These are phyloP conservation scores for Myriosclerotinia duriaeana DNA, from an alignment of 2,329 filamentous ascomycete species.

Conservation along the genomic window DNA sequence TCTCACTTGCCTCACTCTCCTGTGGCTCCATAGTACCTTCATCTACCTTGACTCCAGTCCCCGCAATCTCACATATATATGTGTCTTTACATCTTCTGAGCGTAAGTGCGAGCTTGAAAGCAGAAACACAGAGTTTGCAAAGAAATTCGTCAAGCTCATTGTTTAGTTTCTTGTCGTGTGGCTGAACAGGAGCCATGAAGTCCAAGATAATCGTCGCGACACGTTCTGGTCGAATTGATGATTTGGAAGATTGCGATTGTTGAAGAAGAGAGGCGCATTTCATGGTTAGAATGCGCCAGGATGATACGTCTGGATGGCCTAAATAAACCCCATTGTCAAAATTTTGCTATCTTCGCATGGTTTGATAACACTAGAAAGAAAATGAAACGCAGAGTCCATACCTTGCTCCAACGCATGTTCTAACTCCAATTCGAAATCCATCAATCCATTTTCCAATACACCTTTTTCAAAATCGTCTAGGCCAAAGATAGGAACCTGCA, in stretches of 20 bases:
- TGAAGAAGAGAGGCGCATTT: slow-evolving; percentile 9
- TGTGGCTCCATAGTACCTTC: slow-evolving; percentile 15
- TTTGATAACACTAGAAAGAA: not conserved
- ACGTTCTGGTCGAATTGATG: not conserved
- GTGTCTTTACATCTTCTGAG: slow-evolving; percentile 1
- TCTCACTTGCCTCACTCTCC: slow-evolving; percentile 5
- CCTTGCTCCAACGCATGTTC: slow-evolving; percentile 3
- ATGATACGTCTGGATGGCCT: slow-evolving; percentile 12
- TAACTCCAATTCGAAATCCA: slow-evolving; percentile 15
- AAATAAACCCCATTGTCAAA: not conserved
- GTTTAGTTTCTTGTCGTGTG: not conserved
- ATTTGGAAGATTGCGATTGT: not conserved
- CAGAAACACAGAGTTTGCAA: not conserved
- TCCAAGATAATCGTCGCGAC: not conserved
- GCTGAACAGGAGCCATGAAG: slow-evolving; percentile 4
- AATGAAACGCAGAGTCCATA: not conserved
- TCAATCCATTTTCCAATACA: slow-evolving; percentile 11
- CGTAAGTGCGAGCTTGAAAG: slow-evolving; percentile 3
- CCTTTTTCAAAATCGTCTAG: slow-evolving; percentile 10
- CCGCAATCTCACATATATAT: slow-evolving; percentile 12
- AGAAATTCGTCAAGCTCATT: slow-evolving; percentile 2
- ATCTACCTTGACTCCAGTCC: slow-evolving; percentile 1
- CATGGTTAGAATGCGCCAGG: slow-evolving; percentile 25
- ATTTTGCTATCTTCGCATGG: not conserved
- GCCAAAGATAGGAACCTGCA: slow-evolving; percentile 19